Percentiles rank a stretch among this genome's conserved stretches.
Conservation (phyloP, 495 filamentous ascomycete species). For the Acidomyces sp. region DNA sequence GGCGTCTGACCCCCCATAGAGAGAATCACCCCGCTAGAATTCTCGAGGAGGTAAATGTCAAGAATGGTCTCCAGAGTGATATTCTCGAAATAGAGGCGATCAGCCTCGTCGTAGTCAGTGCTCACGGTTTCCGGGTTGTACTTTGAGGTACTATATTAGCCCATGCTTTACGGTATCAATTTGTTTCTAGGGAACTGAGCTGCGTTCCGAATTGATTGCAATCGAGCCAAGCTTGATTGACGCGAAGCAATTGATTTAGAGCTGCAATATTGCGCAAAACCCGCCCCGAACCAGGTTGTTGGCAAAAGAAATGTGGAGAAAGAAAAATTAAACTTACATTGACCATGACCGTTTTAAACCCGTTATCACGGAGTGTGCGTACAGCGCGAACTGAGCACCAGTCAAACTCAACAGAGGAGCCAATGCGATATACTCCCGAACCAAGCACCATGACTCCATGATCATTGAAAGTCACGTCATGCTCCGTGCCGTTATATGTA, state of each 20-base stretch:
- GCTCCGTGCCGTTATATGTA: constrained; percentile 83
- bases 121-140: constrained; percentile 82
- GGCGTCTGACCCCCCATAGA: constrained; percentile 97
- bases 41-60: constrained; percentile 88
- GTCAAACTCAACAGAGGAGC: constrained; percentile 95
- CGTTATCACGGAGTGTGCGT: constrained; percentile 74
- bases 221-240: too few relatives aligned
- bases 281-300: too few relatives aligned
- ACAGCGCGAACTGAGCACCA: constrained; percentile 98
- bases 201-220: too few relatives aligned
- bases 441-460: constrained; percentile 91
- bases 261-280: too few relatives aligned
- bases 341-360: constrained; percentile 95
- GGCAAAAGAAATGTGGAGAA: too few relatives aligned
- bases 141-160: neutral
- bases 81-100: constrained; percentile 92
- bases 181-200: too few relatives aligned
- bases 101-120: constrained; percentile 95
- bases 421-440: constrained; percentile 94
- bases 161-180: neutral
- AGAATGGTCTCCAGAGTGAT: constrained; percentile 89
- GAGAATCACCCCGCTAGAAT: constrained; percentile 79
- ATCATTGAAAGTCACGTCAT: constrained; percentile 75
- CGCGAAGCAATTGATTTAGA: too few relatives aligned
- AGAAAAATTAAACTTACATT: constrained; percentile 34